Evolutionary conservation across 306 rosid genomes (phyloP).

Genomic region (Ziziphus jujuba): DNA sequence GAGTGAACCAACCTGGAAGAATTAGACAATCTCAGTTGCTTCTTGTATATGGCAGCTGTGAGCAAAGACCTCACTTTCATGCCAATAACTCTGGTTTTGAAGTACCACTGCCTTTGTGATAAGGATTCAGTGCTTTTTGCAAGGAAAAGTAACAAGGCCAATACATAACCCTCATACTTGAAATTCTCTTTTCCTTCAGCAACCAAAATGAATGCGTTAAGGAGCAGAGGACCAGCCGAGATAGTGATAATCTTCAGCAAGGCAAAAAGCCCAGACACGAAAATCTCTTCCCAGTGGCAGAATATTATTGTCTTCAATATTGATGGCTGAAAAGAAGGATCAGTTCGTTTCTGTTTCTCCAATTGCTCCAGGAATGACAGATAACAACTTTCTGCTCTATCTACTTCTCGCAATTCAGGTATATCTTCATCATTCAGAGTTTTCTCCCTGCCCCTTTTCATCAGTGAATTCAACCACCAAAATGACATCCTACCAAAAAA

Average conservation of each 20-base stretch:
- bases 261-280: constrained; percentile 77
- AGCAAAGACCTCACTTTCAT: constrained; percentile 67
- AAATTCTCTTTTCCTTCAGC: constrained; percentile 77
- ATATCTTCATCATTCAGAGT: constrained; percentile 63
- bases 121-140: constrained; percentile 62
- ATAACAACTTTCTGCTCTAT: constrained; percentile 75
- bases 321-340: constrained; percentile 52
- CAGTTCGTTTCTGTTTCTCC: constrained; percentile 46
- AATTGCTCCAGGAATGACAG: constrained; percentile 45
- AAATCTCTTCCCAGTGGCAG: constrained; percentile 68
- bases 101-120: constrained; percentile 91
- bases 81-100: constrained; percentile 69
- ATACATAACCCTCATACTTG: constrained; percentile 68
- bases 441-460: constrained; percentile 73
- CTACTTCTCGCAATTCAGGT: constrained; percentile 58
- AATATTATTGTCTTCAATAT: constrained; percentile 46
- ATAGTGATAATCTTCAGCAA: constrained; percentile 60
- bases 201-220: constrained; percentile 76
- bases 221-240: constrained; percentile 77
- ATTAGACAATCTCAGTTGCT: constrained; percentile 69
- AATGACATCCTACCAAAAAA: constrained; percentile 48
- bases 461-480: constrained; percentile 88
- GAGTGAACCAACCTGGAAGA: constrained; percentile 66
- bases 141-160: constrained; percentile 59
- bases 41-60: constrained; percentile 70